These are phyloP conservation scores for Claviceps quebecensis DNA, from an alignment of 2,329 filamentous ascomycete species.

Conservation along the genomic window DNA sequence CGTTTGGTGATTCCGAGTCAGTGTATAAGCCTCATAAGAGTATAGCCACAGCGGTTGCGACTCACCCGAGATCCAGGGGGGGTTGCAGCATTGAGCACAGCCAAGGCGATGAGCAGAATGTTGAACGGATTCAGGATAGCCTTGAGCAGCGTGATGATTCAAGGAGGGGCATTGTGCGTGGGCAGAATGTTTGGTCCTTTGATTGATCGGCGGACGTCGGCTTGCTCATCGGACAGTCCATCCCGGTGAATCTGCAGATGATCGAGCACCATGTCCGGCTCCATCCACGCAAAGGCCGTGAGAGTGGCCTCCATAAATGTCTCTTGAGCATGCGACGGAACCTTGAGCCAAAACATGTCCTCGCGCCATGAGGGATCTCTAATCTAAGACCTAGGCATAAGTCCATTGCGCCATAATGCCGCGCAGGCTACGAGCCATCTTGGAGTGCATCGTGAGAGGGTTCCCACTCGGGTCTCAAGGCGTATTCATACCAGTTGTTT, in stretches of 20 bases:
- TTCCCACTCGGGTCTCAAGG: not conserved
- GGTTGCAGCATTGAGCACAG: slow-evolving; percentile 13
- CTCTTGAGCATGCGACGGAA: slow-evolving; percentile 6
- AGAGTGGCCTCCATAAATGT: slow-evolving; percentile 10
- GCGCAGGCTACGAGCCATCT: not conserved
- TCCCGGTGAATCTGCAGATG: slow-evolving; percentile 10
- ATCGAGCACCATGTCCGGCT: slow-evolving; percentile 8
- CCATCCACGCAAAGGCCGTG: slow-evolving; percentile 10
- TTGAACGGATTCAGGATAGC: slow-evolving; percentile 16
- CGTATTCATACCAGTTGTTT: slow-evolving; percentile 6
- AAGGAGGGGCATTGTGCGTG: slow-evolving; percentile 13
- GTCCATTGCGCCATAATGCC: not conserved
- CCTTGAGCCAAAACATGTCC: slow-evolving; percentile 5
- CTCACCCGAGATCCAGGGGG: slow-evolving; percentile 9
- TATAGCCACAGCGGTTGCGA: not conserved
- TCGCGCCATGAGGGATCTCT: slow-evolving; percentile 1
- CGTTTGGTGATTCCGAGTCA: not conserved
- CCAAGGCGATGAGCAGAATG: slow-evolving; percentile 11
- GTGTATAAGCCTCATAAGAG: not conserved
- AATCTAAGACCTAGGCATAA: not conserved
- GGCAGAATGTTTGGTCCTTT: slow-evolving; percentile 13
- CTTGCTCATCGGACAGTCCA: slow-evolving; percentile 12
- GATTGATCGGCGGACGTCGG: slow-evolving; percentile 9
- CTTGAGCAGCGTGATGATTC: slow-evolving; percentile 13
- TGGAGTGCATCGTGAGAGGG: slow-evolving; percentile 4